phyloP scores from a whole-genome alignment of 768 basidiomycete species.

The Ephemerocybe angulata region DNA sequence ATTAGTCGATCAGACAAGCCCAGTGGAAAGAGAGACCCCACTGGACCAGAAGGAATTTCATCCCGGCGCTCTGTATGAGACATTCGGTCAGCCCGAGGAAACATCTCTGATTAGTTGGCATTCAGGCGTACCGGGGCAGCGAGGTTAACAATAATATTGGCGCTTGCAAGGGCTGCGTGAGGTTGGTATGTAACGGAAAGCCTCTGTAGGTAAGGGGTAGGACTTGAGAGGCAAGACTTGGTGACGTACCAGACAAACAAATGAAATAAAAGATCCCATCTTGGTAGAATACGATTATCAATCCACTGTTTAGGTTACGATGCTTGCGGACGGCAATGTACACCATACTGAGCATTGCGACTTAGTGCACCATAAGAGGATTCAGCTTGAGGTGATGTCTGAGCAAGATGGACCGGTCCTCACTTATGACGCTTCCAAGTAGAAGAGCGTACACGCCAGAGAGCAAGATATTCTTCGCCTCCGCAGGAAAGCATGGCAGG shows the following conservation, averaged over 20 bases:
- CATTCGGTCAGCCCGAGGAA: not conserved
- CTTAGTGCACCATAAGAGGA: not conserved
- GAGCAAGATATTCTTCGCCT: not conserved
- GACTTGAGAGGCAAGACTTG: too few species aligned
- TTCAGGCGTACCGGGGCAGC: not conserved
- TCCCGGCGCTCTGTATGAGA: not conserved
- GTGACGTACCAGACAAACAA: not conserved
- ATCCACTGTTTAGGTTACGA: not conserved
- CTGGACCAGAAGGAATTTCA: slow-evolving; percentile 1
- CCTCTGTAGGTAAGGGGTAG: not conserved
- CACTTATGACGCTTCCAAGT: not conserved
- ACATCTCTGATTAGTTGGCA: not conserved
- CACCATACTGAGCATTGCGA: slow-evolving; percentile 4
- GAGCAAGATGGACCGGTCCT: not conserved
- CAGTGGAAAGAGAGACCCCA: not conserved
- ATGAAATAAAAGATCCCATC: slow-evolving; percentile 4
- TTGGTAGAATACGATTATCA: not conserved
- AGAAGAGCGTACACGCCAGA: not conserved
- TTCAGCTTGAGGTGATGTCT: not conserved
- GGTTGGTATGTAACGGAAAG: too few species aligned
- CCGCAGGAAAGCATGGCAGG: not conserved
- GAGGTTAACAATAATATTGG: not conserved
- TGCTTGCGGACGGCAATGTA: slow-evolving; percentile 4
- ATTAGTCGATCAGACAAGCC: not conserved
- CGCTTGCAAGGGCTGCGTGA: not conserved